Evolutionary conservation across 2,329 filamentous ascomycete genomes (phyloP).

Genomic region (Aspergillus fumigatiaffinis): DNA sequence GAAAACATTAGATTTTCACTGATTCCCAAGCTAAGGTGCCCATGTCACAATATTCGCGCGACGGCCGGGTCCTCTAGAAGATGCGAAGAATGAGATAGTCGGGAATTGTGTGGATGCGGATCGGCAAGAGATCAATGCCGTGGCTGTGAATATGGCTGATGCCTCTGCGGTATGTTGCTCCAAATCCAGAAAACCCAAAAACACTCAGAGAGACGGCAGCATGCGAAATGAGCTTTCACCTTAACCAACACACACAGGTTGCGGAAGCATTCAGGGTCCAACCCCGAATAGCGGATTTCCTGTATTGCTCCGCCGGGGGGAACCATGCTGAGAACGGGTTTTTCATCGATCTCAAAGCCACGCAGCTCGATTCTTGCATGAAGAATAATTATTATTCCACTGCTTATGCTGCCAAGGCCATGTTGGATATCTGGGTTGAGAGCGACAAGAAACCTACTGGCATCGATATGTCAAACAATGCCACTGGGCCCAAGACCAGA

Average conservation of each 20-base stretch:
- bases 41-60: background rate
- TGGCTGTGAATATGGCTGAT: background rate
- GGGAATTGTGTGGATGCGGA: background rate
- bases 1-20: too few species aligned
- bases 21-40: background rate
- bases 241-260: background rate
- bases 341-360: background rate
- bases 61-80: background rate
- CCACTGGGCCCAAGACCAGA: background rate
- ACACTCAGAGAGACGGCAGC: too few species aligned
- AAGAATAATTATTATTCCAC: constrained; percentile 3
- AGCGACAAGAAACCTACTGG: background rate
- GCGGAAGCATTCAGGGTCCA: background rate
- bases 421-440: constrained; percentile 2
- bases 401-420: constrained; percentile 1
- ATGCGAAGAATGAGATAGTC: background rate
- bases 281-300: background rate
- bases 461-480: background rate
- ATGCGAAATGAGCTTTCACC: too few species aligned
- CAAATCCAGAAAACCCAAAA: too few species aligned
- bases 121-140: background rate
- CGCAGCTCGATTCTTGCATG: constrained; percentile 1
- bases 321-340: background rate
- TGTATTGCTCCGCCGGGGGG: background rate
- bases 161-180: background rate